Base-by-base conservation (phyloP, 2,329 filamentous ascomycete genomes). In the Talaromyces sp. region DNA sequence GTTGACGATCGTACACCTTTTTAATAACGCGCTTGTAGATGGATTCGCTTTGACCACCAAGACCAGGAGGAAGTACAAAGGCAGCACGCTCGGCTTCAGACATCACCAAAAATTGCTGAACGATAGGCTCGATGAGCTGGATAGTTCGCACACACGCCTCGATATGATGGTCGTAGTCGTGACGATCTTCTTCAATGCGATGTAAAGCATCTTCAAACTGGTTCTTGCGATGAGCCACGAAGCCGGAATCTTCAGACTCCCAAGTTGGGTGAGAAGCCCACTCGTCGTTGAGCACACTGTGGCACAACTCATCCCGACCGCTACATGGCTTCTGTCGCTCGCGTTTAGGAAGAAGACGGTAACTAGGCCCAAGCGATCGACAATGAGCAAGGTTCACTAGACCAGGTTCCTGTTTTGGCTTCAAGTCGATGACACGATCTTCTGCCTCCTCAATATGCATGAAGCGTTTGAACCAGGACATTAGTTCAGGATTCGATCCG, bases 191-290 rank as follows among this genome's bases (percentile, higher is more conserved):
- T 78, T 99, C 95, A 67, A 99, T 97, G 22, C 95, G 86, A 75
- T 99, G 95, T 9, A 99, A 86, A 37, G 91, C 91, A 77, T 99
- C 95, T 76, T 99, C 95, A 69, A 90, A 96, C 63, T 90, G 87
- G 72, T 99, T 99, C 85, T 99, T 99, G 67, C 94, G 88, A 79
- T 99, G 95, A 13, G 95, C 95, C 66, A 99, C 94, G 72, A 99
- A 99, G 0, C 95, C 95, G 52, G 92, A 96, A 74, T 99, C 95
- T 77, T 99, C 95, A 0, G 94, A 98, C 1, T 94, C 95, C 95
- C 95, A 99, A 0, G 95, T 99, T 3, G 95, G 95, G 79, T 99
- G 95, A 31, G 94, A 98, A 1, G 95, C 95, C 95, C 95, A 99
- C 70, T 97, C 92, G 71, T 99, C 95, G 70, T 99, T 99, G 63